These are phyloP conservation scores for Fusarium ambrosium DNA, from an alignment of 2,329 filamentous ascomycete species.

Conservation along the genomic window DNA sequence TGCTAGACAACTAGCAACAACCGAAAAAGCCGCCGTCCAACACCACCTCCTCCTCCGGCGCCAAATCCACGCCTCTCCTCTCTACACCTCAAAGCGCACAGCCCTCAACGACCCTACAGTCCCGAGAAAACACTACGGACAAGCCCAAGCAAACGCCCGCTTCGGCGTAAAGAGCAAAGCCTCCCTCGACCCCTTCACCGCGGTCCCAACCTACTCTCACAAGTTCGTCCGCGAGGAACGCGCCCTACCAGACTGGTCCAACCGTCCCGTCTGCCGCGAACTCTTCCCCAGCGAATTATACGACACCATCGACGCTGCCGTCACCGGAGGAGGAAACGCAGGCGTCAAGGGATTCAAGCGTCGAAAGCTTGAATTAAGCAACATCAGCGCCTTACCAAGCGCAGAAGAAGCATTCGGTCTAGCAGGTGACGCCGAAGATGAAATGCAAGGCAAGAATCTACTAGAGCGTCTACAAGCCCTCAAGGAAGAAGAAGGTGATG, in stretches of 20 bases:
- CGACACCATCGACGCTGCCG: constrained; percentile 64
- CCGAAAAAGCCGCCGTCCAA: constrained; percentile 63
- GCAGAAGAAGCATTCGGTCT: constrained; percentile 66
- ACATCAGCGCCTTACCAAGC: constrained; percentile 62
- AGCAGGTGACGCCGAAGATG: constrained; percentile 43
- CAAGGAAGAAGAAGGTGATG: constrained; percentile 65
- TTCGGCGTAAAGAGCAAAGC: constrained; percentile 69
- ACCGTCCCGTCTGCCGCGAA: constrained; percentile 63
- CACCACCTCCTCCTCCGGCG: constrained; percentile 69
- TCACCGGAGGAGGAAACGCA: constrained; percentile 39
- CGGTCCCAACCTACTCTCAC: constrained; percentile 70
- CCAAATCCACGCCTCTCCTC: constrained; percentile 66
- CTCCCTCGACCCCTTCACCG: constrained; percentile 69
- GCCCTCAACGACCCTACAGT: constrained; percentile 56
- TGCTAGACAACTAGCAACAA: constrained; percentile 57
- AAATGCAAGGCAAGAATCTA: constrained; percentile 53
- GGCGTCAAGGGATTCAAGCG: constrained; percentile 58
- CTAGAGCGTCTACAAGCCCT: constrained; percentile 62
- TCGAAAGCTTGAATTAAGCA: constrained; percentile 59
- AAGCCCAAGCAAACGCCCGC: constrained; percentile 69
- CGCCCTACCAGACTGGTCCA: constrained; percentile 66
- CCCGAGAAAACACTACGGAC: constrained; percentile 63
- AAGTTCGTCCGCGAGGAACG: constrained; percentile 66
- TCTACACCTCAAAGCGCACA: constrained; percentile 69
- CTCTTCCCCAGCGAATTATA: constrained; percentile 70